phyloP scores from a whole-genome alignment of 2,329 filamentous ascomycete genomes.

The Exophiala sp. region DNA sequence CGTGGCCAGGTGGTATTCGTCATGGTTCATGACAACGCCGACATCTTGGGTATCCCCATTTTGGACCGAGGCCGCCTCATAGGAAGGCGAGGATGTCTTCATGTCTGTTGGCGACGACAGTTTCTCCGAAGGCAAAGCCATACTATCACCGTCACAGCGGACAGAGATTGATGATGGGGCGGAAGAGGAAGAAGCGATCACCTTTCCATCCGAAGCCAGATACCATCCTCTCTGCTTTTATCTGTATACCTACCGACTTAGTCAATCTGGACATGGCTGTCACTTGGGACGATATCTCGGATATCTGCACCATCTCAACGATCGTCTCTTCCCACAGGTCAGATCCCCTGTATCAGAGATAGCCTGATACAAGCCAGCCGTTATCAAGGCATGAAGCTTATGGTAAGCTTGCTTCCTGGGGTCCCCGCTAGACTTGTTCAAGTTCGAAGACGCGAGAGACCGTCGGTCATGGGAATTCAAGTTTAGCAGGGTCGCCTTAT shows the following conservation, averaged over 20 bases:
- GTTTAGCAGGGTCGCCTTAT: too few species aligned
- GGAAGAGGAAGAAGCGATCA: background rate
- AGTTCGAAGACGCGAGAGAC: slow-evolving; percentile 12
- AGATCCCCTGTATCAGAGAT: too few species aligned
- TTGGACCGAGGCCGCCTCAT: slow-evolving; percentile 14
- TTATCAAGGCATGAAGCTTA: slow-evolving; percentile 4
- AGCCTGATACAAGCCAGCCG: slow-evolving; percentile 1
- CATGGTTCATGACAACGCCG: slow-evolving; percentile 24
- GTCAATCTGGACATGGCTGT: too few species aligned
- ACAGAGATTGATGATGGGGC: too few species aligned
- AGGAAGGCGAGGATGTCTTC: slow-evolving; percentile 5
- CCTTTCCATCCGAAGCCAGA: too few species aligned
- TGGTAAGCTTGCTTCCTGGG: slow-evolving; percentile 5
- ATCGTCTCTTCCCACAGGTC: too few species aligned
- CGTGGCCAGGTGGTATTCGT: slow-evolving; percentile 34
- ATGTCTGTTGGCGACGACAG: slow-evolving; percentile 6
- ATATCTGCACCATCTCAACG: slow-evolving; percentile 11
- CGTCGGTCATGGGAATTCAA: too few species aligned
- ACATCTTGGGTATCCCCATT: slow-evolving; percentile 4
- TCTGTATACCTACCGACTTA: too few species aligned
- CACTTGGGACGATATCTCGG: too few species aligned
- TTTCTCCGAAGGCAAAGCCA: slow-evolving; percentile 7
- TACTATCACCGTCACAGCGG: too few species aligned
- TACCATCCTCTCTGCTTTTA: too few species aligned
- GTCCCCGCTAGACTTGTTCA: slow-evolving; percentile 7